phyloP scores from a whole-genome alignment of 768 basidiomycete species.

The Kwoniella newhampshirensis region DNA sequence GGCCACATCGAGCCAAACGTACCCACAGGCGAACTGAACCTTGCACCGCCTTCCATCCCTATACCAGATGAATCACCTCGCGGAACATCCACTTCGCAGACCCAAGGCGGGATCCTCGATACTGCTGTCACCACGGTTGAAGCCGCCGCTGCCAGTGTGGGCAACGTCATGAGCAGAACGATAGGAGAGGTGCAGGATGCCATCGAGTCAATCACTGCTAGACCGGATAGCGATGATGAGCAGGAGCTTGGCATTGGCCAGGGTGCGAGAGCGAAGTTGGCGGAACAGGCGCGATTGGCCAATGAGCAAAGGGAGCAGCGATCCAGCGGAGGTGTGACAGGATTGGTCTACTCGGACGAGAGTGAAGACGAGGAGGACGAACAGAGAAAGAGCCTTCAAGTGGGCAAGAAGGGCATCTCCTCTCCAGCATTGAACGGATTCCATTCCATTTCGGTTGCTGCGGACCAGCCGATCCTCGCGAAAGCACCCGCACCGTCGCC shows the following conservation, averaged over 20 bases:
- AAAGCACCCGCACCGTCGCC: slow-evolving; percentile 8
- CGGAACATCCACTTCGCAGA: slow-evolving; percentile 12
- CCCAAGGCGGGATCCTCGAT: slow-evolving; percentile 14
- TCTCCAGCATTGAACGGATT: slow-evolving; percentile 10
- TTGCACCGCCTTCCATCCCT: slow-evolving; percentile 7
- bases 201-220: slow-evolving; percentile 75
- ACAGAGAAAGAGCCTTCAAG: slow-evolving; percentile 8
- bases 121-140: slow-evolving; percentile 20
- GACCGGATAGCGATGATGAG: slow-evolving; percentile 54
- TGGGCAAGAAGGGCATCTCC: neutral
- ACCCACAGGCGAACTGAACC: slow-evolving; percentile 4
- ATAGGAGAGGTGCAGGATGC: slow-evolving; percentile 87
- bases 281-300: slow-evolving; percentile 53
- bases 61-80: slow-evolving; percentile 20
- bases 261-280: slow-evolving; percentile 52
- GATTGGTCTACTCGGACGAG: slow-evolving; percentile 58
- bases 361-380: slow-evolving; percentile 59
- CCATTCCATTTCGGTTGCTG: slow-evolving; percentile 1
- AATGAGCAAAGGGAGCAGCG: slow-evolving; percentile 49
- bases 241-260: slow-evolving; percentile 40
- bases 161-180: slow-evolving; percentile 72
- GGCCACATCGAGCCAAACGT: neutral
- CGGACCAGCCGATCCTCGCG: slow-evolving; percentile 6
- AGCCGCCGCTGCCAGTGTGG: slow-evolving; percentile 22
- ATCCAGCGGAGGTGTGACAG: slow-evolving; percentile 39